Conservation (phyloP, 2,329 filamentous ascomycete genomes). For the Verticillium albo-atrum region DNA sequence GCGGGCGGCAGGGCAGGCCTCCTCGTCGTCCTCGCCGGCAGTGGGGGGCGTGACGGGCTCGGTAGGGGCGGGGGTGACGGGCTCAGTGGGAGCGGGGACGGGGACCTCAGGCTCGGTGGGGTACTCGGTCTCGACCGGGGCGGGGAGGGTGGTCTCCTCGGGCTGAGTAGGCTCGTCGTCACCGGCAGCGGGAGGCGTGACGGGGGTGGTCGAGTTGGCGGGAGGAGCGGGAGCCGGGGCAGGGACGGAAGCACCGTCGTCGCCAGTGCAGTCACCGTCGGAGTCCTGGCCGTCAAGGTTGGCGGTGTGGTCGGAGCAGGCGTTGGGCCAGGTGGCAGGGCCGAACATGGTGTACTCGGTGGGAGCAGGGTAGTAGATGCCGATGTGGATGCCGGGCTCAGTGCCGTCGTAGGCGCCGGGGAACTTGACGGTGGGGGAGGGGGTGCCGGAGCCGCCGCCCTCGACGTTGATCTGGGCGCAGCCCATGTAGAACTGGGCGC, state of each 20-base stretch:
- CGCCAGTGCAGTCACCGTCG: conserved; percentile 29
- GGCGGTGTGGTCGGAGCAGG: conserved; percentile 30
- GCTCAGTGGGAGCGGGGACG: not conserved
- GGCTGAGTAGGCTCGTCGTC: not conserved
- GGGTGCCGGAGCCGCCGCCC: conserved; percentile 5
- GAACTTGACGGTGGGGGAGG: not conserved
- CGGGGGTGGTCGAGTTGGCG: not conserved
- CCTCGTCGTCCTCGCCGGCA: not conserved
- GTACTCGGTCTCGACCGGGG: not conserved
- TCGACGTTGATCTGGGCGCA: conserved; percentile 39
- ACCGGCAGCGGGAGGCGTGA: not conserved
- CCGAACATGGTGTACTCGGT: conserved; percentile 27
- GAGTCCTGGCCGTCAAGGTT: conserved; percentile 25
- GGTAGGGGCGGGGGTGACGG: not conserved
- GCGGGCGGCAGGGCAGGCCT: not conserved
- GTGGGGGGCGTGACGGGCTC: not conserved
- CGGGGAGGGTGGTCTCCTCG: not conserved
- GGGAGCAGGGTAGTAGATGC: conserved; percentile 29
- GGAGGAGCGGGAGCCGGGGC: not conserved
- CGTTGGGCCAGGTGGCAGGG: conserved; percentile 26
- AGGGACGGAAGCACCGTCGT: conserved; percentile 1
- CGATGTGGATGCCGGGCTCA: conserved; percentile 26
- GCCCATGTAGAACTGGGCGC: conserved; percentile 36
- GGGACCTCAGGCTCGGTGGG: not conserved
- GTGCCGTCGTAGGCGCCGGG: conserved; percentile 15